Evolutionary conservation across 108 stramenopile species (phyloP), one percentile per base, ranked within the genome.

Genomic region (Seminavis robusta): DNA sequence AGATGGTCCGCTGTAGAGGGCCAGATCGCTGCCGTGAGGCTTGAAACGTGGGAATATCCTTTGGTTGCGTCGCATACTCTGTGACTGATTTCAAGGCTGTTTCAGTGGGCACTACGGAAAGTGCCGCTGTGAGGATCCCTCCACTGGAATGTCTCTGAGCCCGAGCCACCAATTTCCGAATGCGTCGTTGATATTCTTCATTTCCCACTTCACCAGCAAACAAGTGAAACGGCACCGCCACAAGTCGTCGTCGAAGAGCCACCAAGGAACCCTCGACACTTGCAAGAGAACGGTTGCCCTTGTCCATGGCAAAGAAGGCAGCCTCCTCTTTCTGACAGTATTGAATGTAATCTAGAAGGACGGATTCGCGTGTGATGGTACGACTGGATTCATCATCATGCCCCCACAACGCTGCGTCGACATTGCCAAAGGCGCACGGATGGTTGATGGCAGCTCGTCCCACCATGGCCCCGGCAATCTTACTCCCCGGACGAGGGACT

Each of bases 391-490:
- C 15, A 49, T 38, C 13, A 5, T 34, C 46, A 0, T 17, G 15
- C 63, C 63, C 59, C 23, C 58, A 27, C 3, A 52, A 7, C 3
- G 9, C 33, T n/a, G 17, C 19, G 59, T 76, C 74, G 9, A 58
- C 74, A 5, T 25, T 10, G 3, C 63, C 68, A 55, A 76, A 76
- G 27, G 68, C 52, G 44, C 74, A 76, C 27, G 74, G 74, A 65
- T 76, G 74, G 39, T 76, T 76, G 52, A 76, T 70, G 16, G 52
- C 57, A 23, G 69, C 69, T 29, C 74, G 63, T 16, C 74, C 74
- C 0, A 76, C 74, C 74, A 76, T 76, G 19, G 65, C 69, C 13
- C 67, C 74, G 0, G 46, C 16, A 2, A 56, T 44, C 6, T 28
- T 1, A n/a, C 20, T 28, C 11, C 17, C 23, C 15, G 24, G 17